These are phyloP conservation scores for Podila minutissima DNA, from an alignment of 192 early-diverging fungal species.

Conservation along the genomic window DNA sequence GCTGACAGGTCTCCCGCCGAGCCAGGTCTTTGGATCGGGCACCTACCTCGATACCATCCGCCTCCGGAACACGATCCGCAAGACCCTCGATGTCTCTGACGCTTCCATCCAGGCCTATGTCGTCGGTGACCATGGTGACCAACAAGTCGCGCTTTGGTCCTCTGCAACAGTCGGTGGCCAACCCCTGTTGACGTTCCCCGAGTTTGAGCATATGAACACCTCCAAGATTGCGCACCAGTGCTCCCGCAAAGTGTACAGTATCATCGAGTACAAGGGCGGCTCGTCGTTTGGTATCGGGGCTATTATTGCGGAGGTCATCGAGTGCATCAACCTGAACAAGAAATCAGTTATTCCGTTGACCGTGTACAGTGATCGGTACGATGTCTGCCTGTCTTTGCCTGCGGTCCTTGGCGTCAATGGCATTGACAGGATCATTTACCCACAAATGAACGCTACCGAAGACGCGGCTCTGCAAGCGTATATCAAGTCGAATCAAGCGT, in stretches of 20 bases:
- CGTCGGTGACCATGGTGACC: slow-evolving; percentile 87
- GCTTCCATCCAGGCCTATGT: slow-evolving; percentile 80
- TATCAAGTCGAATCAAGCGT: slow-evolving; percentile 59
- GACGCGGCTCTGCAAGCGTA: slow-evolving; percentile 60
- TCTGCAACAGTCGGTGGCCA: slow-evolving; percentile 73
- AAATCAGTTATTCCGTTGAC: slow-evolving; percentile 73
- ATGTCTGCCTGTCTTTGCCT: slow-evolving; percentile 75
- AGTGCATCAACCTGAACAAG: slow-evolving; percentile 71
- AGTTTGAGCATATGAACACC: slow-evolving; percentile 64
- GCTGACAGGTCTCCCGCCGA: slow-evolving; percentile 73
- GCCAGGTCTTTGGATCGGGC: slow-evolving; percentile 85
- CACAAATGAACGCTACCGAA: slow-evolving; percentile 68
- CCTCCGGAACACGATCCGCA: slow-evolving; percentile 44
- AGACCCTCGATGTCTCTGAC: slow-evolving; percentile 60
- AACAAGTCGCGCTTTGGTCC: slow-evolving; percentile 83
- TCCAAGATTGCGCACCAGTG: slow-evolving; percentile 64
- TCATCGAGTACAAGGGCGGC: slow-evolving; percentile 82
- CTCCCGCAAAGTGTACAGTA: slow-evolving; percentile 75
- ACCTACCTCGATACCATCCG: slow-evolving; percentile 83
- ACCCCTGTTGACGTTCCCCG: slow-evolving; percentile 66
- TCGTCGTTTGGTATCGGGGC: slow-evolving; percentile 86
- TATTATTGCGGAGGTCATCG: slow-evolving; percentile 69
- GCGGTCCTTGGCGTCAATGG: slow-evolving; percentile 75
- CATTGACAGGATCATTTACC: slow-evolving; percentile 71
- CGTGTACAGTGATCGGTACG: slow-evolving; percentile 68